These are phyloP conservation scores for Prototheca cutis DNA, from an alignment of 163 green algal genomes.

Conservation along the genomic window DNA sequence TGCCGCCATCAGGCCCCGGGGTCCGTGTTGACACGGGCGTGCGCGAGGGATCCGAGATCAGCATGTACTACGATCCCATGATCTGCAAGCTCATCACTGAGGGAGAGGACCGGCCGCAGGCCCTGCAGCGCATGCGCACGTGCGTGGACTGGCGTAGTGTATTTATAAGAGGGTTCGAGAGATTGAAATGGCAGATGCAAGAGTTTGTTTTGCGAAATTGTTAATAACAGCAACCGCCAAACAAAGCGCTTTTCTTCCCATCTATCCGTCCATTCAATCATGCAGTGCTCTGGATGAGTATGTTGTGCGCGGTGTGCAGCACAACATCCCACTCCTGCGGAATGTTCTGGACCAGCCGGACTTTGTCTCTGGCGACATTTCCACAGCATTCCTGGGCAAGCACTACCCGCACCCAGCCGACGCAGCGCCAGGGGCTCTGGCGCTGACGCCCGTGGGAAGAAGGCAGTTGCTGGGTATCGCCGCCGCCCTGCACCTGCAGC, in stretches of 20 bases:
- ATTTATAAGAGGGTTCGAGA: no score
- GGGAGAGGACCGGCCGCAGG: constrained; percentile 6
- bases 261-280: no score
- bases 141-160: neutral
- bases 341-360: constrained; percentile 10
- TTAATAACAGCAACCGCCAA: no score
- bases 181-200: no score
- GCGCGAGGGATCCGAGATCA: constrained; percentile 51
- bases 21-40: constrained; percentile 39
- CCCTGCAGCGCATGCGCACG: constrained; percentile 5
- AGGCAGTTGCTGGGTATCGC: constrained; percentile 16
- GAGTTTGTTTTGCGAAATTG: no score
- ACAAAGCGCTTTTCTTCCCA: no score
- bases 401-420: constrained; percentile 12
- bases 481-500: constrained; percentile 8
- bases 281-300: constrained; percentile 19
- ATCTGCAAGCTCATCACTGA: constrained; percentile 51
- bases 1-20: constrained; percentile 20
- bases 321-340: constrained; percentile 25
- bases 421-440: constrained; percentile 2
- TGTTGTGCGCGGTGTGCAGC: constrained; percentile 22
- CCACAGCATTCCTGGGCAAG: constrained; percentile 16
- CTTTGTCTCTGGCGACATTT: constrained; percentile 12
- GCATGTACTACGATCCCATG: constrained; percentile 80
- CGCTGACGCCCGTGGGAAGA: constrained; percentile 2